Evolutionary conservation across 2,329 filamentous ascomycete species (phyloP), one percentile per base, ranked within the genome.

Genomic region (Cladophialophora immunda): DNA sequence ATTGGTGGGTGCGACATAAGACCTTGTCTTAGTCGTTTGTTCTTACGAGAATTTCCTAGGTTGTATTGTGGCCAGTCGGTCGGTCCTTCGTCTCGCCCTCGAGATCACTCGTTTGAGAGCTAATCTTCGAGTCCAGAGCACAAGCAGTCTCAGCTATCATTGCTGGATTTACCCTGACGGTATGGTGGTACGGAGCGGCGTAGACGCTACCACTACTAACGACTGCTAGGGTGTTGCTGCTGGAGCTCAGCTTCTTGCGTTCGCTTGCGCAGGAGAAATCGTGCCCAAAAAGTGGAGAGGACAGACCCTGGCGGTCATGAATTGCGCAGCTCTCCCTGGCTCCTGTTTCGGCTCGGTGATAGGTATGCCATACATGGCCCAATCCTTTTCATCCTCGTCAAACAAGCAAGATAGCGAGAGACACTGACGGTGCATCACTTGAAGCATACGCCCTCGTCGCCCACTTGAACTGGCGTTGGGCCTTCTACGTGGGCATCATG

Each of bases 401-500:
- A 60, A 22, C 19, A n/a, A n/a, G n/a, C n/a, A n/a, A n/a, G n/a
- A n/a, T n/a, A n/a, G n/a, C n/a, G n/a, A n/a, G n/a, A n/a, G n/a
- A n/a, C n/a, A n/a, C n/a, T n/a, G n/a, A n/a, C n/a, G n/a, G n/a
- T n/a, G n/a, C n/a, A n/a, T n/a, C n/a, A n/a, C n/a, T n/a, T n/a
- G n/a, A n/a, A n/a, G n/a, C n/a, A n/a, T n/a, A n/a, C n/a, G n/a
- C n/a, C n/a, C n/a, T n/a, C n/a, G n/a, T n/a, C n/a, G n/a, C n/a
- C n/a, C n/a, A n/a, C 15, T 29, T 65, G 8, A 32, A 15, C 22
- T 68, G 66, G 63, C 62, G 63, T 2, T 68, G 63, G 63, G 41
- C 66, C 9, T 68, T 62, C 45, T 68, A 68, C 50, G 13, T 66
- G 2, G 58, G 50, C 11, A 29, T 57, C 19, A 63, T 68, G 11